Percentiles rank a stretch among this genome's conserved stretches.
phyloP scores from a whole-genome alignment of 2,329 filamentous ascomycete species.

The Amauroascus verrucosus region DNA sequence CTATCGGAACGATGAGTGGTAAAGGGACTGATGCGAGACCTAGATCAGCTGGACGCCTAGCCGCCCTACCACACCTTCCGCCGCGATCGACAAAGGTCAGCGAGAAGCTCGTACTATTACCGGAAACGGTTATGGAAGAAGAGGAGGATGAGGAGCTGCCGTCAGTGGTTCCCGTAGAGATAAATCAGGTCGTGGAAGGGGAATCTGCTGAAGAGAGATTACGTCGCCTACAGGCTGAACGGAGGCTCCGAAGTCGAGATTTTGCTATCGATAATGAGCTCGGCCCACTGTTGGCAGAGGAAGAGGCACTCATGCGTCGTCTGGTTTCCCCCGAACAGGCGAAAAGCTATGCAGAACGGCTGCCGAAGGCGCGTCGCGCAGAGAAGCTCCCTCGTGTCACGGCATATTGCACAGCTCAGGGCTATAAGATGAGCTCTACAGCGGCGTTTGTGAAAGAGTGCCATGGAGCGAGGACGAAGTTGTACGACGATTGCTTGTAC shows the following conservation, averaged over 20 bases:
- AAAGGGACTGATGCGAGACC: constrained; percentile 10
- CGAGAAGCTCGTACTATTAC: constrained; percentile 90
- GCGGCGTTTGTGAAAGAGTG: constrained; percentile 78
- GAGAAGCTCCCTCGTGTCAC: constrained; percentile 85
- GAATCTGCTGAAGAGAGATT: constrained; percentile 23
- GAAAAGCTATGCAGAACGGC: constrained; percentile 87
- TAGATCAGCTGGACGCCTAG: constrained; percentile 41
- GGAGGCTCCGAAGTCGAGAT: constrained; percentile 37
- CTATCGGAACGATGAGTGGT: constrained; percentile 7
- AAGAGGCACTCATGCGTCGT: constrained; percentile 51
- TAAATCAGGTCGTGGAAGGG: constrained; percentile 21
- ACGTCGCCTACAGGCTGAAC: constrained; percentile 24
- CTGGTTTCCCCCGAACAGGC: constrained; percentile 43
- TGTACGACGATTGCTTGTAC: constrained; percentile 97
- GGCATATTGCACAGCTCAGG: constrained; percentile 91
- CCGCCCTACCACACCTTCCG: constrained; percentile 54
- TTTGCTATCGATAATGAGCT: constrained; percentile 48
- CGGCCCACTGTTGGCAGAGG: constrained; percentile 44
- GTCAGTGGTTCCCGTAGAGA: constrained; percentile 13
- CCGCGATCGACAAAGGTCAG: constrained; percentile 86
- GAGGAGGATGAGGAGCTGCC: constrained; percentile 19
- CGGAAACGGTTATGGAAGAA: constrained; percentile 54
- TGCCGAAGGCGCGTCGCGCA: constrained; percentile 77
- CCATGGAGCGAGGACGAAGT: constrained; percentile 84
- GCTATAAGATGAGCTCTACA: constrained; percentile 80